Percentiles rank a stretch among this genome's conserved stretches.
These are phyloP conservation scores for Copromyces sp. DNA, from an alignment of 495 filamentous ascomycete genomes.

Conservation along the genomic window DNA sequence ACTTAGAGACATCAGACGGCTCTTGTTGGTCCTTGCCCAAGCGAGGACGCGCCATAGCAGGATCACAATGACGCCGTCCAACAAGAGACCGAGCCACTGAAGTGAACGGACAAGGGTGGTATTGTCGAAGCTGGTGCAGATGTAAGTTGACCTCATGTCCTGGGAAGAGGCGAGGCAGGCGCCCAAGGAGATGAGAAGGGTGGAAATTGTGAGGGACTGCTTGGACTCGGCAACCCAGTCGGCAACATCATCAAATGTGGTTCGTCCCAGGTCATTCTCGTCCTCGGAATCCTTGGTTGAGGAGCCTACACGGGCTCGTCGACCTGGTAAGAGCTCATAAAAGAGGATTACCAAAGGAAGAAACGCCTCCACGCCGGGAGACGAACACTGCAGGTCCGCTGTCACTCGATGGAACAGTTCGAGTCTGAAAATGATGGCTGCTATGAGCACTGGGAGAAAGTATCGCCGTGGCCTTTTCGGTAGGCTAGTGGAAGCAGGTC, in stretches of 20 bases:
- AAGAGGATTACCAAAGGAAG: conserved; percentile 26
- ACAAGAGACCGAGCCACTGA: conserved; percentile 31
- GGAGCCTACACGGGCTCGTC: conserved; percentile 8
- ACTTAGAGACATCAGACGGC: conserved; percentile 28
- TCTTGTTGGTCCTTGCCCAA: conserved; percentile 34
- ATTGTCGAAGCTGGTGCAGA: conserved; percentile 30
- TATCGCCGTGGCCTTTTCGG: conserved; percentile 34
- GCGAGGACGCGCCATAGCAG: conserved; percentile 36
- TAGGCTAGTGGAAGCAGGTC: conserved; percentile 20
- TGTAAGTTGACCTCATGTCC: conserved; percentile 27
- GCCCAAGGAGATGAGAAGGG: conserved; percentile 24
- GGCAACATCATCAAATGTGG: conserved; percentile 25
- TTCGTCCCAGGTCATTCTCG: conserved; percentile 29
- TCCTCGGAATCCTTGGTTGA: conserved; percentile 13
- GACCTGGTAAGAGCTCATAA: conserved; percentile 30
- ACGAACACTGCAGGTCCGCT: conserved; percentile 28
- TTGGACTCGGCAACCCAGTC: conserved; percentile 25
- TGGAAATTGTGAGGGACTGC: conserved; percentile 16
- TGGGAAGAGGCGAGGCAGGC: conserved; percentile 15
- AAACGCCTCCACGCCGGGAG: conserved; percentile 33
- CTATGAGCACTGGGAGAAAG: conserved; percentile 29
- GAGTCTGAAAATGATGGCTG: conserved; percentile 31
- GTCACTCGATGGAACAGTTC: conserved; percentile 30
- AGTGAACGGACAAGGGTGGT: conserved; percentile 16
- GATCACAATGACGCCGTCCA: conserved; percentile 31